Evolutionary conservation across 257 asterid genomes (phyloP).

Genomic region (Solanum sparsipilum): DNA sequence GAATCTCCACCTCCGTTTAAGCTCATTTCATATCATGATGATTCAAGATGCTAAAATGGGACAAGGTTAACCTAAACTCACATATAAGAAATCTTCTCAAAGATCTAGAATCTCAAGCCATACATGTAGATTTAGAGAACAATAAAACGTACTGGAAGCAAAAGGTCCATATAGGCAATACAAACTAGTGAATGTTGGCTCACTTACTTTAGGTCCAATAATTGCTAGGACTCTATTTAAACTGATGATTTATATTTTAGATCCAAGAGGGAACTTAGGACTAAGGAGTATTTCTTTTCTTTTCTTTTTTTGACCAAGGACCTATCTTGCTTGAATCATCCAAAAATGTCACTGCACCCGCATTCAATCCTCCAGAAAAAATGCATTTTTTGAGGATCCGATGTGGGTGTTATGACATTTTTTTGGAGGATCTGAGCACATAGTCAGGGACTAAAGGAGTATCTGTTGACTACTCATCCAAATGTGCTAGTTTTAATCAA

Average conservation of each 20-base stretch:
- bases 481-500: neutral
- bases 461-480: neutral
- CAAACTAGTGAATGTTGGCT: neutral
- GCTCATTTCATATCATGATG: neutral
- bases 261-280: neutral
- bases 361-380: neutral
- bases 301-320: neutral
- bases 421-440: neutral
- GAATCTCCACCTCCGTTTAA: neutral
- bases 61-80: neutral
- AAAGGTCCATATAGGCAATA: neutral
- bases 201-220: neutral
- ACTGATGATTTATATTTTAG: neutral
- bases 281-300: neutral
- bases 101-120: neutral
- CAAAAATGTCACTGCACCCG: neutral
- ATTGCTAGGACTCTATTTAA: neutral
- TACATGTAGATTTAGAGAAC: neutral
- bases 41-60: neutral
- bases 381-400: neutral
- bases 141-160: neutral
- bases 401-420: neutral
- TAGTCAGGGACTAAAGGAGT: neutral
- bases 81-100: neutral
- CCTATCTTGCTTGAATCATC: neutral